Evolutionary conservation across 2,329 filamentous ascomycete genomes (phyloP).

Genomic region (Pseudogymnoascus sp.): DNA sequence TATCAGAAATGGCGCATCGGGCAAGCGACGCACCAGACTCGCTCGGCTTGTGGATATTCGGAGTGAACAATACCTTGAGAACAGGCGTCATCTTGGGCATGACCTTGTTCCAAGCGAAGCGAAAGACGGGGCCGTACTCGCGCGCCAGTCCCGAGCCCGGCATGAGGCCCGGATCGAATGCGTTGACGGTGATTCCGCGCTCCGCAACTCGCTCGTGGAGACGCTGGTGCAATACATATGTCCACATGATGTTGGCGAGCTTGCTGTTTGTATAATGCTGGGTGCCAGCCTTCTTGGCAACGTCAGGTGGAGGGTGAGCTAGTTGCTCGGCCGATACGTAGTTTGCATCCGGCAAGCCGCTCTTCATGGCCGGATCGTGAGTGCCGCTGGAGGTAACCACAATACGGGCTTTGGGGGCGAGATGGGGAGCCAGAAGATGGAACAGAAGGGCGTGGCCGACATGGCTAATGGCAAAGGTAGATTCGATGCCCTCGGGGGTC

Average conservation of each 20-base stretch:
- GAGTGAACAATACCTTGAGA: slow-evolving; percentile 24
- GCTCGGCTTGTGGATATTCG: slow-evolving; percentile 31
- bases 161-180: slow-evolving; percentile 41
- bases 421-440: slow-evolving; percentile 34
- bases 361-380: slow-evolving; percentile 38
- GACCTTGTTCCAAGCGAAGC: slow-evolving; percentile 30
- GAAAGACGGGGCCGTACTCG: slow-evolving; percentile 21
- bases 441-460: slow-evolving; percentile 43
- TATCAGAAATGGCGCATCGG: slow-evolving; percentile 30
- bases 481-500: slow-evolving; percentile 37
- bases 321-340: slow-evolving; percentile 38
- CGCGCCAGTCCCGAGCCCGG: slow-evolving; percentile 37
- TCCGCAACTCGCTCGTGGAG: slow-evolving; percentile 19
- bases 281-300: slow-evolving; percentile 26
- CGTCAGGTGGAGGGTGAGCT: slow-evolving; percentile 30
- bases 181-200: slow-evolving; percentile 32
- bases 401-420: slow-evolving; percentile 34
- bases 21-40: slow-evolving; percentile 35
- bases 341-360: slow-evolving; percentile 33
- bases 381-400: slow-evolving; percentile 37
- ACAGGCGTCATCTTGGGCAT: slow-evolving; percentile 30
- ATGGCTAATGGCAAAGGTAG: slow-evolving; percentile 41
- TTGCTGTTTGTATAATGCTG: slow-evolving; percentile 38
- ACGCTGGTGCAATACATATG: slow-evolving; percentile 35
- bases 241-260: slow-evolving; percentile 41